Conservation (phyloP, 345 rosid species). For the Eucalyptus cladocalyx region DNA sequence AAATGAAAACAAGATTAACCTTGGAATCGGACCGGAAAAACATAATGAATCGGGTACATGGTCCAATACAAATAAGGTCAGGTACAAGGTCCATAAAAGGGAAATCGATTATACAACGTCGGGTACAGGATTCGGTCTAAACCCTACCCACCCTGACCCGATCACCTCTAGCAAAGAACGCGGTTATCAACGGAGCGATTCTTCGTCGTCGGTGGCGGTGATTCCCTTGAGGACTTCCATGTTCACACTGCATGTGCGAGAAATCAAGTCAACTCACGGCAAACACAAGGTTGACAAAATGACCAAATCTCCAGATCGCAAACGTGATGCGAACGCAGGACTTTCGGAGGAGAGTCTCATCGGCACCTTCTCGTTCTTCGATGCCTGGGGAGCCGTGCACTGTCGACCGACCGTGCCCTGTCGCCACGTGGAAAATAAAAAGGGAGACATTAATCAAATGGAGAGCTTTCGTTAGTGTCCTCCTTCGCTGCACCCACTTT, state of each 20-base stretch:
- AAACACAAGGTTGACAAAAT: not conserved
- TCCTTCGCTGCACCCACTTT: not conserved
- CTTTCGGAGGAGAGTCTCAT: not conserved
- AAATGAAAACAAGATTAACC: fast-evolving
- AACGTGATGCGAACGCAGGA: not conserved
- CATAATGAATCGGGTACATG: fast-evolving
- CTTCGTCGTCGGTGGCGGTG: not conserved
- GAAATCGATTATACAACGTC: fast-evolving
- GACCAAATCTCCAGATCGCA: not conserved
- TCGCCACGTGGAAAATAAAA: not conserved
- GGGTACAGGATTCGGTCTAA: fast-evolving
- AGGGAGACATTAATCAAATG: not conserved
- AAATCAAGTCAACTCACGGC: not conserved
- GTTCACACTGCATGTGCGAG: not conserved
- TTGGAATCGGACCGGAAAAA: fast-evolving
- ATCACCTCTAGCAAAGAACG: no score
- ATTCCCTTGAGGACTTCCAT: not conserved
- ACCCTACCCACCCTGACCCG: fast-evolving
- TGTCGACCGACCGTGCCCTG: not conserved
- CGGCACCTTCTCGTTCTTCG: not conserved
- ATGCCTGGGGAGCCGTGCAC: not conserved
- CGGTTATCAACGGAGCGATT: not conserved
- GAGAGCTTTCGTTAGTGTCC: not conserved
- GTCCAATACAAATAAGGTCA: fast-evolving
- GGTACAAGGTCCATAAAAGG: fast-evolving